Percentiles rank a stretch among this genome's conserved stretches.
phyloP scores from a whole-genome alignment of 352 stramenopile species.

The Pythium brassicae region DNA sequence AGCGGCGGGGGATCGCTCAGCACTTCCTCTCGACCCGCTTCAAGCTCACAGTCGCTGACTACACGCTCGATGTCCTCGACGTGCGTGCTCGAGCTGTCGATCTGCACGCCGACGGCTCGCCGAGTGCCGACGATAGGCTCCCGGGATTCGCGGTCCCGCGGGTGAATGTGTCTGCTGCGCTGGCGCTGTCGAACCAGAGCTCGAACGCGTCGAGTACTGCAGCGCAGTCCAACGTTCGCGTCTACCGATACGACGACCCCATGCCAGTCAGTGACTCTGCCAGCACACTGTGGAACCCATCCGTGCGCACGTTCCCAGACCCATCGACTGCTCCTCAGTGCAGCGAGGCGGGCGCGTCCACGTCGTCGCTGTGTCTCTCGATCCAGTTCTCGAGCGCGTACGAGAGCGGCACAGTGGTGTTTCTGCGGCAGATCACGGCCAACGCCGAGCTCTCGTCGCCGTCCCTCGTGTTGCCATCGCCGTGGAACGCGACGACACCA shows the following conservation, averaged over 20 bases:
- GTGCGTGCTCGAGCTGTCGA: neutral
- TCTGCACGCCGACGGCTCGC: conserved; percentile 11
- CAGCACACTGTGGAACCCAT: neutral
- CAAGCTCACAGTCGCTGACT: conserved; percentile 1
- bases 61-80: neutral
- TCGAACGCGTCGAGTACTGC: neutral
- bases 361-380: neutral
- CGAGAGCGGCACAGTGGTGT: neutral
- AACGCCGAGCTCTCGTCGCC: conserved; percentile 4
- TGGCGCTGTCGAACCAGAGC: neutral
- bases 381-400: conserved; percentile 5
- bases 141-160: conserved; percentile 7
- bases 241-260: conserved; percentile 6
- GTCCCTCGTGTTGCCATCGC: neutral
- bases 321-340: neutral
- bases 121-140: neutral
- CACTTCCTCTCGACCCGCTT: conserved; percentile 14
- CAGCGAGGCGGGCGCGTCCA: neutral
- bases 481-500: neutral
- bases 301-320: too few relatives aligned
- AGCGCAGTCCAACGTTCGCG: neutral
- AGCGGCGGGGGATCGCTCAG: conserved; percentile 10
- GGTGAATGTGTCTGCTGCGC: neutral
- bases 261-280: neutral
- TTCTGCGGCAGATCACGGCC: conserved; percentile 7